Base-by-base conservation (phyloP, 2,329 filamentous ascomycete genomes). In the Sordariomycetes sp. region DNA sequence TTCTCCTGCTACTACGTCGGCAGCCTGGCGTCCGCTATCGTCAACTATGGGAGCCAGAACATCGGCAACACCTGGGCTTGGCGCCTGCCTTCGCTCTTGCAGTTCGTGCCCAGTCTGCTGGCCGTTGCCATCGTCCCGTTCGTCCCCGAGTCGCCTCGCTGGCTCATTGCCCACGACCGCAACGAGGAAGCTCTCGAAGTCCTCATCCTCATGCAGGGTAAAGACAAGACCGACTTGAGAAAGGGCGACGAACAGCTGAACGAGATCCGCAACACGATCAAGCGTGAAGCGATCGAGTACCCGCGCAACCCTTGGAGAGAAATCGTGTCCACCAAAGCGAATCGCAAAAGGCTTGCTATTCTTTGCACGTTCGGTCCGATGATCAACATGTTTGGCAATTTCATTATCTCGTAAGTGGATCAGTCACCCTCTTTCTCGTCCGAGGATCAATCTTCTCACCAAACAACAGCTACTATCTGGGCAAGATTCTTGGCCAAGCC, bases 191-290 rank as follows among this genome's bases (percentile, higher is more conserved):
- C 50, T 7, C 38, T 54, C 8, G 31, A 45, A 14, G 54, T 61
- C 1, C 50, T 70, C 0, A 56, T 60, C 1, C 51, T 57, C 37
- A 57, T 61, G 30, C 58, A 67, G 33, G 56, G 61, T 6, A 46
- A 65, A n/a, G n/a, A n/a, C n/a, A n/a, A n/a, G n/a, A n/a, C n/a
- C n/a, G n/a, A n/a, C n/a, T n/a, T n/a, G n/a, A n/a, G n/a, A n/a
- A n/a, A n/a, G n/a, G n/a, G n/a, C n/a, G n/a, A n/a, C n/a, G n/a
- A n/a, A n/a, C n/a, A n/a, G n/a, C n/a, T n/a, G n/a, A n/a, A n/a
- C n/a, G n/a, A n/a, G n/a, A n/a, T n/a, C n/a, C n/a, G n/a, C n/a
- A n/a, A n/a, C n/a, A n/a, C n/a, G n/a, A n/a, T n/a, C n/a, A n/a
- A n/a, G n/a, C n/a, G n/a, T n/a, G n/a, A n/a, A n/a, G n/a, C n/a